phyloP scores from a whole-genome alignment of 2,329 filamentous ascomycete species.

The Volutella citrinella region DNA sequence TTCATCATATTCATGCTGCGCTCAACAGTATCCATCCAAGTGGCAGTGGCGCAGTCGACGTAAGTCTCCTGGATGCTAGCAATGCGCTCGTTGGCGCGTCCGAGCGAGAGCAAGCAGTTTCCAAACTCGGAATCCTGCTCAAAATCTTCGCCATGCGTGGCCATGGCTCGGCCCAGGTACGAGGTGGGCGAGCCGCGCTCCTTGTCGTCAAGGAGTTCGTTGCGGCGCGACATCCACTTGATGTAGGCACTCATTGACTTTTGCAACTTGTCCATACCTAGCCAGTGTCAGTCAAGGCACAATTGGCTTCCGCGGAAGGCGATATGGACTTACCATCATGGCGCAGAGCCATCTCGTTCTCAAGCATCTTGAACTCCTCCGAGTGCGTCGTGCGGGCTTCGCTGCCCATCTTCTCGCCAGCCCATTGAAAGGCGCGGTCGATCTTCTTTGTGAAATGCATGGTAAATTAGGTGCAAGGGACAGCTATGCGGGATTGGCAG shows the following conservation, averaged over 20 bases:
- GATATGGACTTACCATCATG: constrained; percentile 74
- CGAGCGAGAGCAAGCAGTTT: constrained; percentile 74
- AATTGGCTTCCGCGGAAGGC: too few relatives aligned
- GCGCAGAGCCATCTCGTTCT: constrained; percentile 84
- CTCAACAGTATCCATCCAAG: constrained; percentile 91
- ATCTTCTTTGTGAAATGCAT: constrained; percentile 77
- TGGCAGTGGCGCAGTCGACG: constrained; percentile 70
- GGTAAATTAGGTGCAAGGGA: constrained; percentile 12
- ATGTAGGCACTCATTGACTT: constrained; percentile 81
- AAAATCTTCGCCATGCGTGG: constrained; percentile 87
- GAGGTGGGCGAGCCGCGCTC: constrained; percentile 81
- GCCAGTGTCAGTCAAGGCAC: too few relatives aligned
- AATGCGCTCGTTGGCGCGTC: constrained; percentile 83
- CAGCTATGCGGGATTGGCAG: too few relatives aligned
- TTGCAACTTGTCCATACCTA: constrained; percentile 88
- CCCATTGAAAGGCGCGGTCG: constrained; percentile 96
- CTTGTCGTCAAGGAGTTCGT: constrained; percentile 75
- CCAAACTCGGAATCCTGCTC: constrained; percentile 89
- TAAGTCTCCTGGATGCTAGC: constrained; percentile 84
- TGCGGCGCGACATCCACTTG: constrained; percentile 82
- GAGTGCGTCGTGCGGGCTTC: constrained; percentile 84
- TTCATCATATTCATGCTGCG: constrained; percentile 92
- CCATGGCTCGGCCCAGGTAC: constrained; percentile 81
- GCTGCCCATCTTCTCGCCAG: constrained; percentile 90
- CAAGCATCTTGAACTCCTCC: constrained; percentile 87